Evolutionary conservation across 148 eudicot species (phyloP).

Genomic region (Chenopodium suecicum): DNA sequence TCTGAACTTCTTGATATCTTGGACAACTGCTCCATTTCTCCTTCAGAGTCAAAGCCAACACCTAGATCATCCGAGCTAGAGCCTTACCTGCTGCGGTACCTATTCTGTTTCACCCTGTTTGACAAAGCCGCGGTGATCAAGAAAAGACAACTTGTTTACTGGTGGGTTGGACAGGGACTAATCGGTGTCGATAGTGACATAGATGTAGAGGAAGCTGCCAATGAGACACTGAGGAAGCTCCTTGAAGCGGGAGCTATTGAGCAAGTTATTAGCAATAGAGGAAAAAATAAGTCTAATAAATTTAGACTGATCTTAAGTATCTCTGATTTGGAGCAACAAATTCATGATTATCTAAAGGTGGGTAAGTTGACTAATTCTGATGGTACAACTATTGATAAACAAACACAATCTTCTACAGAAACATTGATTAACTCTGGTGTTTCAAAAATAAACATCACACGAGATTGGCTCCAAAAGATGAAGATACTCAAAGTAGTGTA

Average conservation of each 20-base stretch:
- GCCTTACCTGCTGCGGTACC: neutral
- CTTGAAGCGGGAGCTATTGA: neutral
- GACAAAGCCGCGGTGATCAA: slow-evolving; percentile 1
- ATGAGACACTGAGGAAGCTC: neutral
- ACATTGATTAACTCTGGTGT: slow-evolving; percentile 39
- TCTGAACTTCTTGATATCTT: too few relatives aligned
- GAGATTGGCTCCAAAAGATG: slow-evolving; percentile 41
- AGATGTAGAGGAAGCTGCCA: neutral
- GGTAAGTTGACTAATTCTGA: neutral
- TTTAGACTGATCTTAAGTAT: neutral
- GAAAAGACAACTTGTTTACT: slow-evolving; percentile 36
- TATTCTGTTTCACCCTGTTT: neutral
- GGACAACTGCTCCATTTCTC: too few relatives aligned
- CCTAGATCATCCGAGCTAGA: too few relatives aligned
- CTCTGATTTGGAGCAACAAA: neutral
- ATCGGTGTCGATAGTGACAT: slow-evolving; percentile 7
- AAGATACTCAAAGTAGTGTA: slow-evolving; percentile 36
- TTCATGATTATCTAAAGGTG: neutral
- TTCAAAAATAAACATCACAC: slow-evolving; percentile 27
- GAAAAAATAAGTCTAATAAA: neutral
- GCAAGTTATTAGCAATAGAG: neutral
- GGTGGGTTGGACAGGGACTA: slow-evolving; percentile 55
- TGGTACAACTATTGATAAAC: neutral
- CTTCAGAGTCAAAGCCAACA: too few relatives aligned
- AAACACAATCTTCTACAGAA: neutral